Evolutionary conservation across 495 filamentous ascomycete species (phyloP), one percentile per base, ranked within the genome.

Genomic region (Penicillium robsamsonii): DNA sequence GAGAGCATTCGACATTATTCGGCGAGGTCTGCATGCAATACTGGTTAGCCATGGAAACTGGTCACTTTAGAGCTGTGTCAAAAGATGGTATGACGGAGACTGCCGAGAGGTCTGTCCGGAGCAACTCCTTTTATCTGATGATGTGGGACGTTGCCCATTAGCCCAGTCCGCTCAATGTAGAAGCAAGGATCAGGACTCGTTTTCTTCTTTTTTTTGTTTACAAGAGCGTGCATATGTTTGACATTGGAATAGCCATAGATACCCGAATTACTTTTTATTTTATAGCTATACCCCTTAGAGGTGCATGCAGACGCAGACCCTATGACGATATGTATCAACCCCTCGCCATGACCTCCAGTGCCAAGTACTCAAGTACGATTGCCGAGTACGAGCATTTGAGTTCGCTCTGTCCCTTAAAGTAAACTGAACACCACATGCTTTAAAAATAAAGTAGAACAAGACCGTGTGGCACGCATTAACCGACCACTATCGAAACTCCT

Each of bases 221-320:
- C 25, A 18, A 43, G n/a, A 20, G 38, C 38, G 22, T 41, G 49
- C 49, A 51, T 51, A 17, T 42, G 4, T 43, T 43, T 30, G 42
- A n/a, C 25, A 18, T 43, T 31, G 50, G 10, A 43, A 52, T 52
- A 52, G 38, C 38, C 37, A 29, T 11, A 29, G 50, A 52, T 52
- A 52, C 50, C 50, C 50, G n/a, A 31, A 31, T 30, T 18, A 51
- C 29, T 17, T 45, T 45, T 15, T n/a, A 46, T 15, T 47, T 30
- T 11, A 9, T 15, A 7, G 3, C 24, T 35, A 6, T 38, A 9
- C n/a, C 45, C 4, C 29, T 47, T 47, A 4, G 4, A 31, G 45
- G 29, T 31, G n/a, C 27, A 18, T 46, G 44, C 27, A 46, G n/a
- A n/a, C 1, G 3, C 22, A 46, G 15, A 30, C 27, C 44, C 17